A percentile compares a stretch with the other conserved stretches of the same genome.
These are phyloP conservation scores for Nakaseomyces uthaithaninus DNA, from an alignment of 1,139 yeast genomes.

Conservation along the genomic window DNA sequence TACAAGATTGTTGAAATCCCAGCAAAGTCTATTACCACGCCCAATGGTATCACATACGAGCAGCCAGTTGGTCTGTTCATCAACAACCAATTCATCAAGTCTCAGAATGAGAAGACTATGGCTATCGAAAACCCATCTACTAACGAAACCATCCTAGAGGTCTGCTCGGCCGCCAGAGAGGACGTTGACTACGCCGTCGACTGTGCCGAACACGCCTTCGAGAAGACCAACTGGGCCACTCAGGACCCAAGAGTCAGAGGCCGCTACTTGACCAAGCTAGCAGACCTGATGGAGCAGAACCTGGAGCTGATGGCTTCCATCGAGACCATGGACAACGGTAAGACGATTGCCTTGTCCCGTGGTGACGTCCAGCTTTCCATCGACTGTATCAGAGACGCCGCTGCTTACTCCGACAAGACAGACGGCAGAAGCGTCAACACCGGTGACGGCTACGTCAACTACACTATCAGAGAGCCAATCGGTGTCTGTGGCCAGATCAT, in stretches of 20 bases:
- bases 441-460: conserved; percentile 52
- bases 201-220: conserved; percentile 53
- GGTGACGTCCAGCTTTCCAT: conserved; percentile 56
- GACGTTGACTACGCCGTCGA: conserved; percentile 62
- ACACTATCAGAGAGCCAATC: conserved; percentile 61
- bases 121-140: conserved; percentile 59
- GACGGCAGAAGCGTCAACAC: conserved; percentile 63
- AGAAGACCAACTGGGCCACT: conserved; percentile 36
- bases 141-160: conserved; percentile 48
- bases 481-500: conserved; percentile 87
- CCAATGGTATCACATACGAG: conserved; percentile 47
- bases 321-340: conserved; percentile 57
- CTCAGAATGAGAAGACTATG: conserved; percentile 53
- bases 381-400: conserved; percentile 55
- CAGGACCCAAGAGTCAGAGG: conserved; percentile 40
- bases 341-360: conserved; percentile 39
- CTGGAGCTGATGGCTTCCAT: conserved; percentile 44
- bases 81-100: conserved; percentile 65
- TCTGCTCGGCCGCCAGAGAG: conserved; percentile 46
- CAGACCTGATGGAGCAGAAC: conserved; percentile 45
- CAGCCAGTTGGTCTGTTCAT: conserved; percentile 81
- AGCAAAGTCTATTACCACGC: conserved; percentile 41
- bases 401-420: conserved; percentile 80
- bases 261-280: conserved; percentile 40
- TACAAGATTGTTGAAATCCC: conserved; percentile 26